A percentile compares a stretch with the other conserved stretches of the same genome.
Evolutionary conservation across 257 asterid genomes (phyloP).

Genomic region (Primulina huaijiensis): DNA sequence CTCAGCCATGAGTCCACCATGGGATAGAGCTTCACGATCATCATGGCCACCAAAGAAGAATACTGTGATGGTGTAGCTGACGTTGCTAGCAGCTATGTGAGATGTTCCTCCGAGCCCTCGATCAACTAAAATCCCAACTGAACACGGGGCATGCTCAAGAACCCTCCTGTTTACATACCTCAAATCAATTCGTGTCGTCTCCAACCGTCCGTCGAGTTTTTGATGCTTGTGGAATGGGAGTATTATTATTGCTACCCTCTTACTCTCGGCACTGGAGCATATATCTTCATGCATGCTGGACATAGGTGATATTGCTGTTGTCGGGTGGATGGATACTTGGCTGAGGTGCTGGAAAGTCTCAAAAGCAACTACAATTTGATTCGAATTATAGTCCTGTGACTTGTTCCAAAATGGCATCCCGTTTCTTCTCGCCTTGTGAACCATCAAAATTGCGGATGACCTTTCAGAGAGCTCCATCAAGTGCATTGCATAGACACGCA

Average conservation of each 20-base stretch:
- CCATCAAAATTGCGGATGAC: conserved; percentile 34
- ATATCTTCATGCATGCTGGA: conserved; percentile 70
- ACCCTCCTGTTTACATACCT: conserved; percentile 58
- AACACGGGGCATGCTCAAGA: conserved; percentile 60
- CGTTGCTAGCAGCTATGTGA: conserved; percentile 58
- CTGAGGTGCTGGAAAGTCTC: conserved; percentile 68
- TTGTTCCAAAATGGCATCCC: conserved; percentile 35
- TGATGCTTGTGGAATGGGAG: conserved; percentile 68
- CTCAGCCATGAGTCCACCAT: conserved; percentile 66
- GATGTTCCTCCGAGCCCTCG: conserved; percentile 69
- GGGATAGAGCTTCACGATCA: conserved; percentile 65
- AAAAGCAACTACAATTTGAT: conserved; percentile 57
- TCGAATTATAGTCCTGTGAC: conserved; percentile 23
- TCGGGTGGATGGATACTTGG: conserved; percentile 61
- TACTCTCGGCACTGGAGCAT: conserved; percentile 45
- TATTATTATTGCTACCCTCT: conserved; percentile 51
- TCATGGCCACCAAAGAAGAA: conserved; percentile 66
- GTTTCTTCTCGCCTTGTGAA: conserved; percentile 29
- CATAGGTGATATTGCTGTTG: conserved; percentile 60
- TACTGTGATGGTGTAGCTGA: conserved; percentile 39
- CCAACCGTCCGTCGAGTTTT: conserved; percentile 59
- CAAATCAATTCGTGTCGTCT: conserved; percentile 50
- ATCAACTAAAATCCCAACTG: conserved; percentile 62
- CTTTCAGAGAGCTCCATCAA: conserved; percentile 38
- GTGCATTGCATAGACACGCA: conserved; percentile 18